Percentiles rank a stretch among this genome's conserved stretches.
Conservation (phyloP, 495 filamentous ascomycete genomes). For the Talaromyces thailandensis region DNA sequence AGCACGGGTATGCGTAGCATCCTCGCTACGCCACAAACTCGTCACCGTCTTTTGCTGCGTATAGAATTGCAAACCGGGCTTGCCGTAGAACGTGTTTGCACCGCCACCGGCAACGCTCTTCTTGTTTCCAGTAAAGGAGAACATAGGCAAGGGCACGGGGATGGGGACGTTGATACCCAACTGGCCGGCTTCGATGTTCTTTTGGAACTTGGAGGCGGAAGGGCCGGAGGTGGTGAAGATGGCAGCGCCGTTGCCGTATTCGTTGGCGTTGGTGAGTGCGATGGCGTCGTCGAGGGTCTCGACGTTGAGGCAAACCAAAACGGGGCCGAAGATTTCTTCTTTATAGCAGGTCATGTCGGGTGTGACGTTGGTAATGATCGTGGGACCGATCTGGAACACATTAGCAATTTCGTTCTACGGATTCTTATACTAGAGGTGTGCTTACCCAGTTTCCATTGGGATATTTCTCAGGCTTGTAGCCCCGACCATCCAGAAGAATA, state of each 20-base stretch:
- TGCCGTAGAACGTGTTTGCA: conserved; percentile 91
- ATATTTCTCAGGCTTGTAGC: conserved; percentile 82
- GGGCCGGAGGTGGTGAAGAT: conserved; percentile 59
- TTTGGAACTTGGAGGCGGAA: conserved; percentile 55
- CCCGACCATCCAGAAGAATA: conserved; percentile 88
- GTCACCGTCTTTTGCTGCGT: conserved; percentile 98
- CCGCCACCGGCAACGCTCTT: conserved; percentile 89
- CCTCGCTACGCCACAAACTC: conserved; percentile 78
- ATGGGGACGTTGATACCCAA: conserved; percentile 62
- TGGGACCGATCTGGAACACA: conserved; percentile 58
- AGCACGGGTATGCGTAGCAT: conserved; percentile 73
- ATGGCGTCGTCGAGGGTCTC: conserved; percentile 76
- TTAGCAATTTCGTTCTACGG: not conserved
- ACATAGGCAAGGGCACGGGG: conserved; percentile 87
- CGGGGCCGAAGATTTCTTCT: conserved; percentile 96
- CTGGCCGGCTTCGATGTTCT: conserved; percentile 51
- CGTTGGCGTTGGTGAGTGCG: conserved; percentile 55
- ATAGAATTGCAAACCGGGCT: conserved; percentile 86
- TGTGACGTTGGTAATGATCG: conserved; percentile 90
- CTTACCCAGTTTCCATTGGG: conserved; percentile 91
- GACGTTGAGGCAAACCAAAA: conserved; percentile 77
- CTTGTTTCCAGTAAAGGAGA: conserved; percentile 98
- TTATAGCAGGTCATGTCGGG: conserved; percentile 89
- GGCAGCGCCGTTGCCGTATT: conserved; percentile 63
- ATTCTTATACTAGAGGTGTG: not conserved